These are phyloP conservation scores for Fistulinella staudtii DNA, from an alignment of 1,284 basidiomycete species.

Conservation along the genomic window DNA sequence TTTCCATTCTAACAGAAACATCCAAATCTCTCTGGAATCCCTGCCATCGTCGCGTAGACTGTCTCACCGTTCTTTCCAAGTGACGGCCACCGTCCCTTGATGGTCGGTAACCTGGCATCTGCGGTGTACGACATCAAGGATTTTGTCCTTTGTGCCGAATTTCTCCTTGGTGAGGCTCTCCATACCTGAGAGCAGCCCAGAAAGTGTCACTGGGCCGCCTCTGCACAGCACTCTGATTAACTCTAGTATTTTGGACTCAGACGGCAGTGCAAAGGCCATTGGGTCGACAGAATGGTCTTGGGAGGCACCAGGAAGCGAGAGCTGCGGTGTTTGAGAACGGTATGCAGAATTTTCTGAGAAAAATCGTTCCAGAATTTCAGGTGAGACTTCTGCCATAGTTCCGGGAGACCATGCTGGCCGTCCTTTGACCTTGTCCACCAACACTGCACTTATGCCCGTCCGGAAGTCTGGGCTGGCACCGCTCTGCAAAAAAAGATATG, in stretches of 20 bases:
- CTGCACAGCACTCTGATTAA: slow-evolving; percentile 58
- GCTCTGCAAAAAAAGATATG: slow-evolving; percentile 42
- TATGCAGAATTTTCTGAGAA: slow-evolving; percentile 52
- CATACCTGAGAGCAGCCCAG: slow-evolving; percentile 61
- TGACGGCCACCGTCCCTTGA: slow-evolving; percentile 51
- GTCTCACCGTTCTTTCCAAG: slow-evolving; percentile 53
- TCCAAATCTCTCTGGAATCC: too few species aligned
- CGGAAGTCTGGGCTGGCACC: slow-evolving; percentile 79
- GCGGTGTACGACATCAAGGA: slow-evolving; percentile 66
- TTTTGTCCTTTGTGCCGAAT: slow-evolving; percentile 68
- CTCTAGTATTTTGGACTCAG: slow-evolving; percentile 60
- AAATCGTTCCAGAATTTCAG: slow-evolving; percentile 55
- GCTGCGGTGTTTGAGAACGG: slow-evolving; percentile 44
- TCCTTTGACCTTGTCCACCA: slow-evolving; percentile 55
- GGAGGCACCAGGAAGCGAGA: slow-evolving; percentile 43
- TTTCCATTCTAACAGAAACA: too few species aligned
- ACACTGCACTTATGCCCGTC: slow-evolving; percentile 72
- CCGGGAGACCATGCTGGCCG: slow-evolving; percentile 67
- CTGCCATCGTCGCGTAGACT: not conserved
- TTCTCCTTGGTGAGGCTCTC: slow-evolving; percentile 50
- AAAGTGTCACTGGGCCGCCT: slow-evolving; percentile 49
- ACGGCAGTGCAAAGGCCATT: slow-evolving; percentile 61
- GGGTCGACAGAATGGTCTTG: slow-evolving; percentile 33
- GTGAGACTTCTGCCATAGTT: slow-evolving; percentile 53
- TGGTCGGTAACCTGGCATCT: slow-evolving; percentile 56